phyloP scores from a whole-genome alignment of 805 yeast genomes.

The Yueomyces sp. region DNA sequence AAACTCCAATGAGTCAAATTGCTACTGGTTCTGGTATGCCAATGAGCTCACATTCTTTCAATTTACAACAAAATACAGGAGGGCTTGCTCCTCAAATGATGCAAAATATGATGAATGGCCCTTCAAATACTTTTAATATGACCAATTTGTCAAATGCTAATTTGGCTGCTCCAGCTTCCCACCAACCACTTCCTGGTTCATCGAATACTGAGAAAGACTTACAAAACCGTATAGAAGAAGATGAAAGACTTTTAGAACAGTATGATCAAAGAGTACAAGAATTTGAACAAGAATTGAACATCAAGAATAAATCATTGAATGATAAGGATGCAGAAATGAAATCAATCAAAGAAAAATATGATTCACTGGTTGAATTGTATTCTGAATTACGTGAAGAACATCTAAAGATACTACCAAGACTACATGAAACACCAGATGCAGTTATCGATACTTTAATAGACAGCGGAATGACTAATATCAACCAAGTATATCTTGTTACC shows the following conservation, averaged over 20 bases:
- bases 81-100: background rate
- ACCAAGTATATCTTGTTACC: background rate
- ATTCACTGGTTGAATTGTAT: conserved; percentile 76
- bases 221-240: conserved; percentile 24
- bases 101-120: background rate
- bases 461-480: conserved; percentile 50
- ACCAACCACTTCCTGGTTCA: background rate
- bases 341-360: conserved; percentile 70
- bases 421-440: conserved; percentile 17
- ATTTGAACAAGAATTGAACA: conserved; percentile 57
- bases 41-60: background rate
- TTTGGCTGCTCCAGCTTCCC: too few species aligned
- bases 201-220: background rate
- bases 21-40: background rate
- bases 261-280: conserved; percentile 77
- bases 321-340: conserved; percentile 63
- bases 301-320: conserved; percentile 52
- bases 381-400: conserved; percentile 90
- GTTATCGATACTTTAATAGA: conserved; percentile 58
- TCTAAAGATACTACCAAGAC: conserved; percentile 55
- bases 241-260: conserved; percentile 71
- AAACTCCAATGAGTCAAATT: background rate
- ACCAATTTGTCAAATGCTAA: background rate
- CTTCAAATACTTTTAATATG: background rate
- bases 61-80: background rate